Conservation (phyloP, 495 filamentous ascomycete genomes). For the Hypoxylon fragiforme region DNA sequence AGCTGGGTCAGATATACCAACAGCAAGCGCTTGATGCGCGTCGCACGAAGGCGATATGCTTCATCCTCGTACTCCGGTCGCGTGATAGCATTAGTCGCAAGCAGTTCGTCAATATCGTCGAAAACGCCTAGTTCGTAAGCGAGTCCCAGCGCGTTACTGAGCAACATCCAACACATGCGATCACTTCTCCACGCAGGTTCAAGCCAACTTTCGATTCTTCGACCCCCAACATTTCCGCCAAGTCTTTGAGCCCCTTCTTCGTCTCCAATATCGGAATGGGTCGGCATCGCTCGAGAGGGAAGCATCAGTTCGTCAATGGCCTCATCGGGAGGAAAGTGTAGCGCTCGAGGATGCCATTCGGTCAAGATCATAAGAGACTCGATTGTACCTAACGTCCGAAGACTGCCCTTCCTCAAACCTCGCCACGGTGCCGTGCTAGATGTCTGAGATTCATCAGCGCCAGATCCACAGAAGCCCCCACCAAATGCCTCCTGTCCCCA, state of each 20-base stretch:
- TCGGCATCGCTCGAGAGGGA: slow-evolving; percentile 48
- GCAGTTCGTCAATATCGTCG: slow-evolving; percentile 72
- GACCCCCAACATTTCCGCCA: slow-evolving; percentile 60
- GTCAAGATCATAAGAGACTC: slow-evolving; percentile 92
- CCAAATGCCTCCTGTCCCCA: slow-evolving; percentile 96
- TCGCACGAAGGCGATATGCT: slow-evolving; percentile 74
- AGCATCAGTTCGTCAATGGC: slow-evolving; percentile 63
- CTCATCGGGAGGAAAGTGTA: slow-evolving; percentile 93
- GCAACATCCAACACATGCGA: slow-evolving; percentile 97
- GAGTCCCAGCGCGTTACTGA: slow-evolving; percentile 85
- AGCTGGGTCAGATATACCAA: slow-evolving; percentile 89
- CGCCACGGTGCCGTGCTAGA: slow-evolving; percentile 63
- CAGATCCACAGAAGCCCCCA: slow-evolving; percentile 80
- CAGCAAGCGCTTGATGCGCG: slow-evolving; percentile 80
- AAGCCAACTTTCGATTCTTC: slow-evolving; percentile 88
- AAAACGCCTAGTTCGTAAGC: slow-evolving; percentile 95
- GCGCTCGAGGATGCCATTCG: slow-evolving; percentile 93
- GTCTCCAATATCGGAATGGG: slow-evolving; percentile 53
- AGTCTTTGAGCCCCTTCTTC: slow-evolving; percentile 49
- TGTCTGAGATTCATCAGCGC: slow-evolving; percentile 65
- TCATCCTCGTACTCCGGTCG: slow-evolving; percentile 67
- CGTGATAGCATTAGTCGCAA: slow-evolving; percentile 55
- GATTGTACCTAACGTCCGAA: slow-evolving; percentile 88
- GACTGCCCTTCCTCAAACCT: slow-evolving; percentile 67
- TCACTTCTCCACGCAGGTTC: slow-evolving; percentile 97